Evolutionary conservation across 257 asterid genomes (phyloP).

Genomic region (Solanum rostratum): DNA sequence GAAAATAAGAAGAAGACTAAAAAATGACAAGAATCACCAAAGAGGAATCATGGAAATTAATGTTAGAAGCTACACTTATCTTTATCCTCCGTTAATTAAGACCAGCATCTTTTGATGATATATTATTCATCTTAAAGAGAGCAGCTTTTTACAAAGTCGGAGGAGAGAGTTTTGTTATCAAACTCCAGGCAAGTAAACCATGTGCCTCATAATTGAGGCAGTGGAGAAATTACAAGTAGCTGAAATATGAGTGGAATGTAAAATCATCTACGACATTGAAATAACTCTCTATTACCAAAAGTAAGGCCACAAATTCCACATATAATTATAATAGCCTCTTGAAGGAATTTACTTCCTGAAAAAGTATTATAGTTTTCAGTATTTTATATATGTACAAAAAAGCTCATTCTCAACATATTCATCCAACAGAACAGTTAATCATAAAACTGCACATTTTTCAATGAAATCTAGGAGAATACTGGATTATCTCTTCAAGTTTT

Average conservation of each 20-base stretch:
- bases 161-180: neutral
- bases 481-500: neutral
- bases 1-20: neutral
- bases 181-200: neutral
- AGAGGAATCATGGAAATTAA: neutral
- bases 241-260: neutral
- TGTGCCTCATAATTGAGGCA: neutral
- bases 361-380: neutral
- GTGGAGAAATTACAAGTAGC: neutral
- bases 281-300: neutral
- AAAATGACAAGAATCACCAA: neutral
- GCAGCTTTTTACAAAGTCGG: neutral
- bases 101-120: neutral
- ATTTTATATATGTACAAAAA: neutral
- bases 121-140: neutral
- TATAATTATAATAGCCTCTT: neutral
- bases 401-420: neutral
- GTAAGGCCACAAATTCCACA: neutral
- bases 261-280: neutral
- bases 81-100: neutral
- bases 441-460: neutral
- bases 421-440: neutral
- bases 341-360: neutral
- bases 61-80: neutral
- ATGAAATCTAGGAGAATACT: neutral